phyloP scores from a whole-genome alignment of 495 filamentous ascomycete genomes.

The Penicillium herquei region DNA sequence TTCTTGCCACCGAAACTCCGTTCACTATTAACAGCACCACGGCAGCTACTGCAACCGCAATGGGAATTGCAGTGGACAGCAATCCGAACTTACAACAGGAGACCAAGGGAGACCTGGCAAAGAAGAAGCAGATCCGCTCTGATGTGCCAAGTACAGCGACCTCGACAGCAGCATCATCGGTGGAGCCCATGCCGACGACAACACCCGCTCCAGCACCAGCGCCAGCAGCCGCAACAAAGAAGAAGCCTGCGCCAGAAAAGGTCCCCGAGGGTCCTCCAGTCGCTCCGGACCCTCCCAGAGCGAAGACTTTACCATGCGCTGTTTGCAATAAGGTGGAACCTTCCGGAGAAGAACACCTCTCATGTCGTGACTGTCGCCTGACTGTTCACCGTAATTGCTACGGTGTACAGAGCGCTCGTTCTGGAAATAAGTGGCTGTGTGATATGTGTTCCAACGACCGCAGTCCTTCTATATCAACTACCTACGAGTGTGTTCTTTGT shows the following conservation, averaged over 20 bases:
- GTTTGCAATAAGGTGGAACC: conserved; percentile 77
- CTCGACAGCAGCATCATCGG: conserved; percentile 45
- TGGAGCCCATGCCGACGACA: conserved; percentile 39
- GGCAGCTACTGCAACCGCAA: conserved; percentile 44
- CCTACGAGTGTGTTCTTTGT: conserved; percentile 90
- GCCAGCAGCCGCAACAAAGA: conserved; percentile 39
- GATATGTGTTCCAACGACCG: conserved; percentile 95
- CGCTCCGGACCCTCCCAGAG: conserved; percentile 69
- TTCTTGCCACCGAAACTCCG: conserved; percentile 52
- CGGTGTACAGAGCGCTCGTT: conserved; percentile 70
- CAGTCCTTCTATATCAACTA: conserved; percentile 78
- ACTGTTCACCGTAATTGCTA: conserved; percentile 95
- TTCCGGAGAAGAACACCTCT: conserved; percentile 66
- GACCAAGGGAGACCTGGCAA: conserved; percentile 40
- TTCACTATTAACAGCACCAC: conserved; percentile 45
- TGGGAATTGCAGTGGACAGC: conserved; percentile 42
- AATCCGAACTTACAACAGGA: conserved; percentile 46
- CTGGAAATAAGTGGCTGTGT: conserved; percentile 82
- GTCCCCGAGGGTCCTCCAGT: conserved; percentile 53
- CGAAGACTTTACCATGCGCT: conserved; percentile 77
- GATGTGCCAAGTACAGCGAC: conserved; percentile 51
- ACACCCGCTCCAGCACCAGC: no score
- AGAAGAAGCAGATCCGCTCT: conserved; percentile 57
- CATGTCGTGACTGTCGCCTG: conserved; percentile 81
- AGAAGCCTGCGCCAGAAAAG: conserved; percentile 40